Percentiles rank a stretch among this genome's conserved stretches.
These are phyloP conservation scores for Chlorella sorokiniana DNA, from an alignment of 139 green algal genomes.

Conservation along the genomic window DNA sequence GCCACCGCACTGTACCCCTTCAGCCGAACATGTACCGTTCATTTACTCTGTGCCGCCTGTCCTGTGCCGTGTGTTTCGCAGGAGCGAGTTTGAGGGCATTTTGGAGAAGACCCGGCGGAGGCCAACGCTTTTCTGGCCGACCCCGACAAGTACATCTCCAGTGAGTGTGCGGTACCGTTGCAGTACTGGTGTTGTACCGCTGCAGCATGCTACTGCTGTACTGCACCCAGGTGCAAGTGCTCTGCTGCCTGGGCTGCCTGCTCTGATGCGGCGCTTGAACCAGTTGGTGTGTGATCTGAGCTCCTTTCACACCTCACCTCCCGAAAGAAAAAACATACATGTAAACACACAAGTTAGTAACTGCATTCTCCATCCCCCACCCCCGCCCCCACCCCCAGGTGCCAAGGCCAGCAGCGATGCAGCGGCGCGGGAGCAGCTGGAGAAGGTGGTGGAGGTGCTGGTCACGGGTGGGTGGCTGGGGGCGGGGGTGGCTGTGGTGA, in stretches of 20 bases:
- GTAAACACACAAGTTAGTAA: too few species aligned
- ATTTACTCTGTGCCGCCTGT: not conserved
- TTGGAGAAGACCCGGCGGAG: conserved; percentile 91
- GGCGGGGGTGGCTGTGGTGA: not conserved
- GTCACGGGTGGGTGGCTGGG: conserved; percentile 34
- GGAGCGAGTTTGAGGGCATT: conserved; percentile 95
- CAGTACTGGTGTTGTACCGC: not conserved
- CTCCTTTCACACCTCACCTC: too few species aligned
- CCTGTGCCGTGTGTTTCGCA: not conserved
- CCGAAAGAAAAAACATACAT: too few species aligned
- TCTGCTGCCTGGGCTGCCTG: too few species aligned
- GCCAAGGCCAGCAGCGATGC: conserved; percentile 65
- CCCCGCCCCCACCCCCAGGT: not conserved
- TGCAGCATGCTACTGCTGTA: not conserved
- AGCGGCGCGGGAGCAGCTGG: conserved; percentile 83
- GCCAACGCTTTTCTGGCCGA: conserved; percentile 90
- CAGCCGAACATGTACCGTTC: too few species aligned
- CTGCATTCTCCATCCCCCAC: not conserved
- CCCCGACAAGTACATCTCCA: conserved; percentile 74
- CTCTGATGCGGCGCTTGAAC: too few species aligned
- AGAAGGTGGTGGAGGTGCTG: conserved; percentile 86
- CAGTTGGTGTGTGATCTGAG: too few species aligned
- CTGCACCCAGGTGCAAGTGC: not conserved
- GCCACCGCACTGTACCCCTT: too few species aligned
- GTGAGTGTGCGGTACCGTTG: conserved; percentile 5